Evolutionary conservation across 306 rosid genomes (phyloP), one percentile per base, ranked within the genome.

Genomic region (Cicer cuneatum): DNA sequence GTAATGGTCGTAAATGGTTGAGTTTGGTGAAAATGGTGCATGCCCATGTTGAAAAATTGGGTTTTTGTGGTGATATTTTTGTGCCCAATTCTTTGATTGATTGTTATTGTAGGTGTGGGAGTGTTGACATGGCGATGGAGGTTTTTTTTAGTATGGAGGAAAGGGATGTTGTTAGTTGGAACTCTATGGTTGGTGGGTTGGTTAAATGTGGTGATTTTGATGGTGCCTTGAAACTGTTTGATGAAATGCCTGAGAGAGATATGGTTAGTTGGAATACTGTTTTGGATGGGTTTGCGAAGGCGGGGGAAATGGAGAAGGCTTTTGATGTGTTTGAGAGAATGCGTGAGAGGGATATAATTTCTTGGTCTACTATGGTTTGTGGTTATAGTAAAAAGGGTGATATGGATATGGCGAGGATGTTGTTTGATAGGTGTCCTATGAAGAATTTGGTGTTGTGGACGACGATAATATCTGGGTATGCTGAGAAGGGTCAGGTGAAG

Each of bases 191-290:
- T 57, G 84, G 85, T 76, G 96, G 96, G 72, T 67, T 88, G 71
- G 84, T 70, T 1, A 89, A 67, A 77, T 74, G 81, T 4, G 86
- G 87, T 0, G 87, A 85, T 49, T 38, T 85, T 61, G 73, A 71
- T 9, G 82, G 84, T 42, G 93, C 96, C 5, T 84, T 82, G 58
- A 71, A 40, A 35, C 5, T 92, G 87, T 92, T 92, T 46, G 92
- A 84, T 61, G 89, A 84, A 86, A 93, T 93, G 94, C 90, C 96
- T 1, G 75, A 11, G 5, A 88, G 87, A 70, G 98, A 93, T 81
- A 13, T 53, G 71, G 91, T 90, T 69, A 89, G 97, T 79, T 91
- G 97, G 97, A 93, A 93, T 75, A 88, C 92, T 0, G 87, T 93
- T 77, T 76, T 93, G 72, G 97, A 89, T 81, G 96, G 85, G 45